Evolutionary conservation across 2,329 filamentous ascomycete species (phyloP).

Genomic region (Bertia moriformis): DNA sequence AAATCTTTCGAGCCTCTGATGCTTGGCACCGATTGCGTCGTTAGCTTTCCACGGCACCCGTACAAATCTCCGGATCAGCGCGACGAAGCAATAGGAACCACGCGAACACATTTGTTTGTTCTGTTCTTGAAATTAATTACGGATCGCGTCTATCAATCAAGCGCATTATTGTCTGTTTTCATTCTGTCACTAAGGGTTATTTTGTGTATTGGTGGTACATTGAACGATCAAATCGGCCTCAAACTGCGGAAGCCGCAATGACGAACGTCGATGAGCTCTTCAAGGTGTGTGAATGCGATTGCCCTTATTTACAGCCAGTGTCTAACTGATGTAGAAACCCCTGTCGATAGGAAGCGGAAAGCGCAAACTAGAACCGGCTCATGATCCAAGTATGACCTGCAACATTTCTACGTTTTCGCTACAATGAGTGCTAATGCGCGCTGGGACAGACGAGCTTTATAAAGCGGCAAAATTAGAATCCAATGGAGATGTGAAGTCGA

Average conservation of each 20-base stretch:
- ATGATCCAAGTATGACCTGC: constrained; percentile 40
- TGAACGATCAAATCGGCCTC: too few species aligned
- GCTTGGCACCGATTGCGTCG: not conserved
- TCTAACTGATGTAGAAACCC: too few species aligned
- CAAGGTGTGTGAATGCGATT: constrained; percentile 31
- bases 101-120: too few species aligned
- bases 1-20: not conserved
- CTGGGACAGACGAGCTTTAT: constrained; percentile 43
- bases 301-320: too few species aligned
- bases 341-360: constrained; percentile 26
- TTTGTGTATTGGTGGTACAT: too few species aligned
- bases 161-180: too few species aligned
- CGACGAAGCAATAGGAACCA: too few species aligned
- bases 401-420: constrained; percentile 2
- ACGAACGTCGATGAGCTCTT: constrained; percentile 45
- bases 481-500: constrained; percentile 22
- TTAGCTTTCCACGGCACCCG: not conserved
- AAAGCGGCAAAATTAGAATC: constrained; percentile 40
- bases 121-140: too few species aligned
- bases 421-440: not conserved
- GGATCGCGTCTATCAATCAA: too few species aligned
- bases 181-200: too few species aligned
- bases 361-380: constrained; percentile 45
- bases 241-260: constrained; percentile 20
- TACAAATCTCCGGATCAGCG: too few species aligned